phyloP scores from a whole-genome alignment of 176 grass and related monocot species.

The barley (Hordeum vulgare) region DNA sequence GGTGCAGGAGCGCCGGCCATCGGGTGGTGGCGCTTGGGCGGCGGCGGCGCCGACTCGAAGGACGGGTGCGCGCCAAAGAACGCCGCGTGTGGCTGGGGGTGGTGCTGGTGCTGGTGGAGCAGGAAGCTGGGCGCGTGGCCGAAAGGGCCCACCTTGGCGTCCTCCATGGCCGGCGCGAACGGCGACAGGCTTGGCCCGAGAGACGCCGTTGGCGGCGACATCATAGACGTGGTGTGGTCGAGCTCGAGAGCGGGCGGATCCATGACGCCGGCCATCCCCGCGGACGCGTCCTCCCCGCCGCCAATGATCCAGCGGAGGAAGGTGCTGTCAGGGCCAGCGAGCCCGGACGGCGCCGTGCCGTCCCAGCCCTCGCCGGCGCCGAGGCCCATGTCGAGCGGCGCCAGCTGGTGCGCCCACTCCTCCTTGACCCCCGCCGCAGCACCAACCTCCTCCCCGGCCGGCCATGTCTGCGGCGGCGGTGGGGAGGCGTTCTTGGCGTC shows the following conservation, averaged over 20 bases:
- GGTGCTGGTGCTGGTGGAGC: conserved; percentile 45
- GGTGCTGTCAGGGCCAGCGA: conserved; percentile 34
- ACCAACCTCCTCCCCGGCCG: conserved; percentile 32
- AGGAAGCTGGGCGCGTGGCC: conserved; percentile 34
- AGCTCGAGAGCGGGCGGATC: conserved; percentile 55
- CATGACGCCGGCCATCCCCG: conserved; percentile 33
- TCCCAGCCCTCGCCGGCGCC: conserved; percentile 38
- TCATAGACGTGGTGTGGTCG: conserved; percentile 28
- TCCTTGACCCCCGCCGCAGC: conserved; percentile 34
- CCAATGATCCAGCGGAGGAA: conserved; percentile 89
- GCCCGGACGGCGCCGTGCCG: conserved; percentile 11
- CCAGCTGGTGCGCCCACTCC: conserved; percentile 59
- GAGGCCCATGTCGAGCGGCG: conserved; percentile 58
- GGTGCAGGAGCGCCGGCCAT: conserved; percentile 39
- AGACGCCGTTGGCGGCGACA: conserved; percentile 3
- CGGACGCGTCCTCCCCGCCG: conserved; percentile 57
- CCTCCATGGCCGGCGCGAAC: conserved; percentile 37
- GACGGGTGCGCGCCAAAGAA: conserved; percentile 55
- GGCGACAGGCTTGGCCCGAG: conserved; percentile 24
- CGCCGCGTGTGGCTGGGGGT: conserved; percentile 40
- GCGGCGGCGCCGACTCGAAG: conserved; percentile 33
- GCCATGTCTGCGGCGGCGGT: conserved; percentile 37
- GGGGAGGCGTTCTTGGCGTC: conserved; percentile 37
- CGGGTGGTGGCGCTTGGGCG: conserved; percentile 45
- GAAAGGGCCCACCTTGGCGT: conserved; percentile 20